Conservation (phyloP, 2,329 filamentous ascomycete genomes). For the Hirsutella minnesotensis region DNA sequence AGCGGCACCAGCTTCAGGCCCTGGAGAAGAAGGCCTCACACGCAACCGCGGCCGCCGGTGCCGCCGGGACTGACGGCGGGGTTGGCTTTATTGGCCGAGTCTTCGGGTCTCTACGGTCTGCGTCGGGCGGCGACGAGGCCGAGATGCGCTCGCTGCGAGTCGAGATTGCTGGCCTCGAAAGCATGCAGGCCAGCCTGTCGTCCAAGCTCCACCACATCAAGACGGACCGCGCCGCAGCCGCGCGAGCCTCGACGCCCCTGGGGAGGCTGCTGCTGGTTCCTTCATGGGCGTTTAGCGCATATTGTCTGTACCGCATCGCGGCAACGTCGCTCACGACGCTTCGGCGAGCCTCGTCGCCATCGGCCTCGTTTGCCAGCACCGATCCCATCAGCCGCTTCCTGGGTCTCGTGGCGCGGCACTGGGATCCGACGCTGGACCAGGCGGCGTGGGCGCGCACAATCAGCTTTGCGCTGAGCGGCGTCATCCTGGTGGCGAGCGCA, state of each 20-base stretch:
- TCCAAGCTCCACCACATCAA: slow-evolving; percentile 53
- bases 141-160: slow-evolving; percentile 54
- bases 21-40: slow-evolving; percentile 48
- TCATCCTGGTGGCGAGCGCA: slow-evolving; percentile 72
- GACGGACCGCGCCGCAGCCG: slow-evolving; percentile 49
- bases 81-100: slow-evolving; percentile 64
- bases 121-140: slow-evolving; percentile 45
- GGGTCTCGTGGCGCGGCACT: slow-evolving; percentile 68
- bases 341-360: slow-evolving; percentile 35
- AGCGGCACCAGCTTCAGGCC: slow-evolving; percentile 58
- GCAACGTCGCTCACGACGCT: slow-evolving; percentile 59
- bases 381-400: slow-evolving; percentile 80
- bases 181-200: slow-evolving; percentile 62
- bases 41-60: slow-evolving; percentile 21
- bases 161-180: slow-evolving; percentile 68
- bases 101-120: slow-evolving; percentile 53
- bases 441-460: slow-evolving; percentile 76
- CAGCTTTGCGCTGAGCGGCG: slow-evolving; percentile 69
- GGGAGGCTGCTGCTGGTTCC: slow-evolving; percentile 53
- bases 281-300: slow-evolving; percentile 61
- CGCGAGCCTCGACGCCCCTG: slow-evolving; percentile 52
- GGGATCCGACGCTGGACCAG: slow-evolving; percentile 73
- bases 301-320: slow-evolving; percentile 74
- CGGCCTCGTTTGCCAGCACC: slow-evolving; percentile 48
- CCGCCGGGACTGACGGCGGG: slow-evolving; percentile 21